A percentile compares a stretch with the other conserved stretches of the same genome.
Conservation (phyloP, 192 early-diverging fungal genomes). For the Coemansia sp. region DNA sequence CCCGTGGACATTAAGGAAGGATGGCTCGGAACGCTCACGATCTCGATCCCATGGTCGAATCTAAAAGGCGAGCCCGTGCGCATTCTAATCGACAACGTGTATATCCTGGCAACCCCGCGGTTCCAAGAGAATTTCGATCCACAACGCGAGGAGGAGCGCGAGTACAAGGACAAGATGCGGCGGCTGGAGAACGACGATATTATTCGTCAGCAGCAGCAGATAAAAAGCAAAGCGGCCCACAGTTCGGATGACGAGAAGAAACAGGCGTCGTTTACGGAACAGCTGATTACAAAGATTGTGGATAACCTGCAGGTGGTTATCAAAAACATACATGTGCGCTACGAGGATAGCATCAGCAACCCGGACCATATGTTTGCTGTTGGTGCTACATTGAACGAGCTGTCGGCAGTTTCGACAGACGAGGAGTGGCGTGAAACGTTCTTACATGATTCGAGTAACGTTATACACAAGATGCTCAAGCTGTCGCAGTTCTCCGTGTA, state of each 20-base stretch:
- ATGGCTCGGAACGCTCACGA: slow-evolving; percentile 86
- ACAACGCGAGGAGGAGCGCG: slow-evolving; percentile 73
- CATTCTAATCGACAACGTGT: slow-evolving; percentile 85
- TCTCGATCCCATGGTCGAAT: slow-evolving; percentile 97
- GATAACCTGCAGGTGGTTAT: slow-evolving; percentile 96
- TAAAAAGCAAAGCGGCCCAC: slow-evolving; percentile 18
- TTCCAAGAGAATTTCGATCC: slow-evolving; percentile 81
- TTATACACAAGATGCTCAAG: slow-evolving; percentile 83
- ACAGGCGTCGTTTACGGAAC: slow-evolving; percentile 84
- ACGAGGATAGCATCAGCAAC: slow-evolving; percentile 84
- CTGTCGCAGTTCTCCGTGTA: slow-evolving; percentile 79
- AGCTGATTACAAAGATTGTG: slow-evolving; percentile 89
- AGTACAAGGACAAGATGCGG: slow-evolving; percentile 78
- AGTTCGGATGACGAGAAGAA: slow-evolving; percentile 60
- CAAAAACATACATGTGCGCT: slow-evolving; percentile 93
- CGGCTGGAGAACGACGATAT: slow-evolving; percentile 66
- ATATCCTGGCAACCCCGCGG: slow-evolving; percentile 82
- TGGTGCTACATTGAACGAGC: slow-evolving; percentile 84
- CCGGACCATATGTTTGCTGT: slow-evolving; percentile 80
- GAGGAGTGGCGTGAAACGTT: slow-evolving; percentile 80
- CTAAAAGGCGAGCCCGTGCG: slow-evolving; percentile 92
- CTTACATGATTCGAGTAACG: slow-evolving; percentile 71
- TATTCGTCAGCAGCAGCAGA: slow-evolving; percentile 27
- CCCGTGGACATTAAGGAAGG: slow-evolving; percentile 91
- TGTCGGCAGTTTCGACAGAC: slow-evolving; percentile 91